A percentile compares a stretch with the other conserved stretches of the same genome.
Conservation (phyloP, 352 stramenopile genomes). For the Lagenidium sp. region DNA sequence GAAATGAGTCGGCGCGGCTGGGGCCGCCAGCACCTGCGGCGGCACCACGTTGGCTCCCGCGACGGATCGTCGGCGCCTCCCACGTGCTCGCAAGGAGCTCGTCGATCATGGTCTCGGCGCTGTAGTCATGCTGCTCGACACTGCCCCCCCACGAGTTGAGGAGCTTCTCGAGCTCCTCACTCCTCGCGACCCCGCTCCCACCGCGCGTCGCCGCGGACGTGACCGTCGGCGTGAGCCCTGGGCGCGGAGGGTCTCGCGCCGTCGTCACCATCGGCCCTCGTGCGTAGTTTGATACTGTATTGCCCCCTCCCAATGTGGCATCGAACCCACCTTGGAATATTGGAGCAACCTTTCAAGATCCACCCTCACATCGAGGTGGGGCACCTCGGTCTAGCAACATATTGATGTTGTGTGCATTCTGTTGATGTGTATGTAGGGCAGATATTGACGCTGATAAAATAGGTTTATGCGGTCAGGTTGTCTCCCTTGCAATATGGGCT, state of each 20-base stretch:
- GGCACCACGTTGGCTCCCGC: constrained; percentile 5
- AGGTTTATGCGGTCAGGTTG: no score
- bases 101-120: constrained; percentile 71
- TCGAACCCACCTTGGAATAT: no score
- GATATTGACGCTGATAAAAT: no score
- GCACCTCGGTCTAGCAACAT: constrained; percentile 8
- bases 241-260: no score
- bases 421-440: not conserved
- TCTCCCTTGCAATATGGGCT: no score
- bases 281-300: no score
- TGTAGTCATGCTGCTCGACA: constrained; percentile 17
- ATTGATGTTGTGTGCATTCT: constrained; percentile 2
- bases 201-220: not conserved
- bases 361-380: no score
- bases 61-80: constrained; percentile 15
- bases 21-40: not conserved
- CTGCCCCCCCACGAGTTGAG: constrained; percentile 19
- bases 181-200: constrained; percentile 13
- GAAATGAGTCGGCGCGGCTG: constrained; percentile 22
- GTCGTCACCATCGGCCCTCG: no score
- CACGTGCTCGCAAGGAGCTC: constrained; percentile 59
- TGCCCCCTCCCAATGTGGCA: no score
- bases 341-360: constrained; percentile 6
- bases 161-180: constrained; percentile 53
- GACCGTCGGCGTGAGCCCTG: not conserved